phyloP scores from a whole-genome alignment of 2,329 filamentous ascomycete genomes.

The Neoarthrinium moseri region DNA sequence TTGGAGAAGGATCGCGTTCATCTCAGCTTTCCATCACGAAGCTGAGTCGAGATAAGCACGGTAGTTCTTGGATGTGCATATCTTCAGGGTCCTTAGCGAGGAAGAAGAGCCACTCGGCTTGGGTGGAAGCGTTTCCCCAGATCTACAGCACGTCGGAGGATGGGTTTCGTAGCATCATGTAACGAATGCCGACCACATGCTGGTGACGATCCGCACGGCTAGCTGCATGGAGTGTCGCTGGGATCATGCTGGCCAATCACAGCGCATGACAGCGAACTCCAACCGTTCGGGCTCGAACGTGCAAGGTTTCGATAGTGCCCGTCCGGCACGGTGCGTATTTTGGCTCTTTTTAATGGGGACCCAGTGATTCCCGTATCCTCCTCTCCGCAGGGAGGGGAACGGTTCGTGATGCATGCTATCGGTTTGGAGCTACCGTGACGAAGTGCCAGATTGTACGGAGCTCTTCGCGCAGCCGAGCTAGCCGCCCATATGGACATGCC shows the following conservation, averaged over 20 bases:
- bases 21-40: not conserved
- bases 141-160: constrained; percentile 7
- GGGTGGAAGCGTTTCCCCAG: constrained; percentile 5
- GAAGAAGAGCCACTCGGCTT: constrained; percentile 5
- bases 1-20: not conserved
- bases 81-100: not conserved
- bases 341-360: too few relatives aligned
- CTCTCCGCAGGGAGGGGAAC: not conserved
- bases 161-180: constrained; percentile 3
- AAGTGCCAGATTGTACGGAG: too few relatives aligned
- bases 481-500: not conserved
- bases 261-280: not conserved
- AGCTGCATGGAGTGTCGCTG: constrained; percentile 10
- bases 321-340: constrained; percentile 25
- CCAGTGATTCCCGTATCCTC: too few relatives aligned
- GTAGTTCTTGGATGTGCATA: too few relatives aligned
- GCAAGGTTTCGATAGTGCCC: constrained; percentile 18
- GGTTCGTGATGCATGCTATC: too few relatives aligned
- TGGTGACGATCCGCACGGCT: constrained; percentile 12
- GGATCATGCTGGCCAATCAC: constrained; percentile 11
- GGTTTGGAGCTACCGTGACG: too few relatives aligned
- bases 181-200: constrained; percentile 9
- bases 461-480: constrained; percentile 3
- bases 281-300: not conserved
- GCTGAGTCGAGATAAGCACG: constrained; percentile 3